Evolutionary conservation across 2,329 filamentous ascomycete species (phyloP), one percentile per base, ranked within the genome.

Genomic region (Emericellopsis cladophorae): DNA sequence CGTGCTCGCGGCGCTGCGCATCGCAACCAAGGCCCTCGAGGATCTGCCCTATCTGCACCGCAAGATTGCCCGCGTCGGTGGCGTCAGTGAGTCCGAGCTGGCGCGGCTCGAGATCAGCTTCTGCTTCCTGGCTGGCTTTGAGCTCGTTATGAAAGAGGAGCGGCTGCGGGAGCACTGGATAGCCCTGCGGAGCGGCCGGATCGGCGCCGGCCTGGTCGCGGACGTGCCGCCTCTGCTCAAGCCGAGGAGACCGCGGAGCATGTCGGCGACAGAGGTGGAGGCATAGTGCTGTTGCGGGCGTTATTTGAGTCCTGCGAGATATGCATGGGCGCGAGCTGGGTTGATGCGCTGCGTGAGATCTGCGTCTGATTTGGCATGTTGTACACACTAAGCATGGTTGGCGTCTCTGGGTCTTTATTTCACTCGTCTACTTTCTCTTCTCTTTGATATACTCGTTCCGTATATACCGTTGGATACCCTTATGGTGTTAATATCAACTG

Each of bases 11-110:
- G 85, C 84, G 7, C 68, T 95, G 40, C 70, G 89, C 31, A 84
- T 95, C 4, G 88, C 90, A 12, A 92, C 89, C 75, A 98, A 96
- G 64, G 85, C 87, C 1, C 66, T 95, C n/a, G 90, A 98, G 59
- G 90, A 96, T 58, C 72, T 90, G 41, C 84, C 81, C 50, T 95
- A 93, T 62, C 77, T 85, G 8, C 90, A 95, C 62, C 72, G 72
- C 44, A 82, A 87, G 42, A 79, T 95, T 48, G 81, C 90, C 15
- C 83, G 81, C 48, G 89, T 96, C 2, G 90, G 92, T 34, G 90
- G 90, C 15, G 87, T 96, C 14, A 85, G 77, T 53, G 83, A 85
- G 55, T 66, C 68, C 15, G 88, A 96, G 61, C 70, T 98, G 40
- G 83, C 84, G 33, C 74, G 84, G 44, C 65, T 96, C 34, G 92